phyloP scores from a whole-genome alignment of 2,329 filamentous ascomycete species.

The Fonsecaea nubica region DNA sequence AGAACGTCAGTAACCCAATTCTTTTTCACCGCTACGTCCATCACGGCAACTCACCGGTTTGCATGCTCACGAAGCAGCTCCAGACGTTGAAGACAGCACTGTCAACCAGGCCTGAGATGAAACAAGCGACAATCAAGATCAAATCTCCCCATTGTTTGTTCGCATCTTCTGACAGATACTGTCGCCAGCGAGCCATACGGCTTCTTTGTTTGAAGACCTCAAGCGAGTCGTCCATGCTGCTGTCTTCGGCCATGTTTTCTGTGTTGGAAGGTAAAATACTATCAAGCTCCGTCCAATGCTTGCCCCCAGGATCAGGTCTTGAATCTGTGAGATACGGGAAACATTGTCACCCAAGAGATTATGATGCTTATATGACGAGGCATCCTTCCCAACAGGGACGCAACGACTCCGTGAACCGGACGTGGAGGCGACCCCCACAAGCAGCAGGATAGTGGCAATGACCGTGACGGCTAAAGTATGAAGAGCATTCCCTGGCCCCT shows the following conservation, averaged over 20 bases:
- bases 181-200: slow-evolving; percentile 23
- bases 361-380: slow-evolving; percentile 4
- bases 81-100: slow-evolving; percentile 54
- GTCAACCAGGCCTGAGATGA: slow-evolving; percentile 52
- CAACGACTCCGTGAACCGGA: slow-evolving; percentile 17
- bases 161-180: slow-evolving; percentile 26
- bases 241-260: slow-evolving; percentile 13
- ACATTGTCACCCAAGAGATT: slow-evolving; percentile 1
- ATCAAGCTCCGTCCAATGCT: too few relatives aligned
- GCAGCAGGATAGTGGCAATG: not conserved
- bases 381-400: not conserved
- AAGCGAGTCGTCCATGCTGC: slow-evolving; percentile 23
- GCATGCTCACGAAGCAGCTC: slow-evolving; percentile 56
- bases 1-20: not conserved
- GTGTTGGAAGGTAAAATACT: not conserved
- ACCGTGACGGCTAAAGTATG: slow-evolving; percentile 13
- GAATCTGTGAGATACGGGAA: not conserved
- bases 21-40: not conserved
- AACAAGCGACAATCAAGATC: slow-evolving; percentile 44
- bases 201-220: slow-evolving; percentile 20
- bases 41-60: slow-evolving; percentile 48
- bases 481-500: slow-evolving; percentile 4
- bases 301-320: not conserved
- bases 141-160: slow-evolving; percentile 30
- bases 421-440: not conserved